These are phyloP conservation scores for Salix purpurea DNA, from an alignment of 345 rosid genomes.

Conservation along the genomic window DNA sequence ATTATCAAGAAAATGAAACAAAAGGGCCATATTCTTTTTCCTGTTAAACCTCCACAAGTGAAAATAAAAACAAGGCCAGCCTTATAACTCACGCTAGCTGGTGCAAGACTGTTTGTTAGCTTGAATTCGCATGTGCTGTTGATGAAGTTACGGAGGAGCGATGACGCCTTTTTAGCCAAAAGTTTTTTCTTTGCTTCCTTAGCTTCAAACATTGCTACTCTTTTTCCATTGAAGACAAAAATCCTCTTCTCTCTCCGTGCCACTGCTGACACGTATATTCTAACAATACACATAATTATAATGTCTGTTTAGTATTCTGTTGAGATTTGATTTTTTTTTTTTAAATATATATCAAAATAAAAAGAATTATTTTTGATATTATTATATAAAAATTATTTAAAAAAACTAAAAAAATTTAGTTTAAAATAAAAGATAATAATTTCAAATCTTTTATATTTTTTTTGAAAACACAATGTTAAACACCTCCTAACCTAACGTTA, in stretches of 20 bases:
- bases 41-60: background rate
- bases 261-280: conserved; percentile 5
- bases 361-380: too few species aligned
- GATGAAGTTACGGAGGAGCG: conserved; percentile 34
- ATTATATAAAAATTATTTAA: too few species aligned
- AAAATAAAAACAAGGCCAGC: background rate
- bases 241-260: background rate
- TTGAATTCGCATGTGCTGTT: background rate
- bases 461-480: too few species aligned
- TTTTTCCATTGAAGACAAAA: conserved; percentile 57
- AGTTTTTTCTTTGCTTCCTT: conserved; percentile 56
- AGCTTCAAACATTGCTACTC: conserved; percentile 70
- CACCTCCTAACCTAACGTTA: too few species aligned
- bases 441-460: too few species aligned
- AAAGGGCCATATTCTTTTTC: background rate
- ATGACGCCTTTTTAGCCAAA: conserved; percentile 64
- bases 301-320: too few species aligned
- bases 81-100: conserved; percentile 18
- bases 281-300: too few species aligned
- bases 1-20: conserved; percentile 2
- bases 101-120: background rate
- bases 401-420: too few species aligned
- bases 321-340: too few species aligned
- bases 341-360: too few species aligned
- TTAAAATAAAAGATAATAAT: too few species aligned